These are phyloP conservation scores for Yamagishiella unicocca DNA, from an alignment of 139 green algal genomes.

Conservation along the genomic window DNA sequence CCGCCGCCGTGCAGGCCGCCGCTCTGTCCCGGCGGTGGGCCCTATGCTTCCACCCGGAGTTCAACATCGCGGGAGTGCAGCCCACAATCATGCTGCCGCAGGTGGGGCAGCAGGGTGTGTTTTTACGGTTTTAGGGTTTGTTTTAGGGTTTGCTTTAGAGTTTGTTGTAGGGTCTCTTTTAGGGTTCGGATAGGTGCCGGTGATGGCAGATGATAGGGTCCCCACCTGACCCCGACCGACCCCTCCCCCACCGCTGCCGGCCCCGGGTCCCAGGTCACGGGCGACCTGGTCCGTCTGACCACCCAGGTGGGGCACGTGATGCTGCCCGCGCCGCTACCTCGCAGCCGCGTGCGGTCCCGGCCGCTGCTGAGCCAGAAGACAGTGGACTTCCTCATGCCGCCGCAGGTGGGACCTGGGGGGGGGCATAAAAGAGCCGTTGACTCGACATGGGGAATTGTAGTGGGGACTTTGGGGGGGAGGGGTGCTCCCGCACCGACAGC, in stretches of 20 bases:
- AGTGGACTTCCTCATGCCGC: slow-evolving; percentile 64
- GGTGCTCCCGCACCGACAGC: no score
- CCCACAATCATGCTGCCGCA: slow-evolving; percentile 61
- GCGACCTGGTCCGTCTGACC: slow-evolving; percentile 54
- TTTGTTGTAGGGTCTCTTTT: no score
- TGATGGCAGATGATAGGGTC: no score
- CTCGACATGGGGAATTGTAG: no score
- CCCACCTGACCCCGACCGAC: no score
- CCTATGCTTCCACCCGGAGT: slow-evolving; percentile 58
- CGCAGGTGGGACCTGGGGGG: slow-evolving; percentile 38
- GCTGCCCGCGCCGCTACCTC: slow-evolving; percentile 51
- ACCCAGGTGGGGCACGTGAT: slow-evolving; percentile 34
- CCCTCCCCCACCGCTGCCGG: not conserved
- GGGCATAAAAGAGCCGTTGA: no score
- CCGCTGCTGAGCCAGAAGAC: slow-evolving; percentile 30
- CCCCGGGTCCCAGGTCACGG: slow-evolving; percentile 51
- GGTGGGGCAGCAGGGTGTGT: slow-evolving; percentile 37
- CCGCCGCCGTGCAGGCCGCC: not conserved
- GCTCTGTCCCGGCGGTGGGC: not conserved
- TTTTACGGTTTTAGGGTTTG: no score
- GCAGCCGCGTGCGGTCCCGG: slow-evolving; percentile 11
- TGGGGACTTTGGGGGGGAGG: no score
- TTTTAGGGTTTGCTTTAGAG: no score
- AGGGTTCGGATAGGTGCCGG: no score
- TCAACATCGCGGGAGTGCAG: slow-evolving; percentile 61